Percentiles rank a stretch among this genome's conserved stretches.
phyloP scores from a whole-genome alignment of 1,284 basidiomycete genomes.

The Leccinum angustisporum region DNA sequence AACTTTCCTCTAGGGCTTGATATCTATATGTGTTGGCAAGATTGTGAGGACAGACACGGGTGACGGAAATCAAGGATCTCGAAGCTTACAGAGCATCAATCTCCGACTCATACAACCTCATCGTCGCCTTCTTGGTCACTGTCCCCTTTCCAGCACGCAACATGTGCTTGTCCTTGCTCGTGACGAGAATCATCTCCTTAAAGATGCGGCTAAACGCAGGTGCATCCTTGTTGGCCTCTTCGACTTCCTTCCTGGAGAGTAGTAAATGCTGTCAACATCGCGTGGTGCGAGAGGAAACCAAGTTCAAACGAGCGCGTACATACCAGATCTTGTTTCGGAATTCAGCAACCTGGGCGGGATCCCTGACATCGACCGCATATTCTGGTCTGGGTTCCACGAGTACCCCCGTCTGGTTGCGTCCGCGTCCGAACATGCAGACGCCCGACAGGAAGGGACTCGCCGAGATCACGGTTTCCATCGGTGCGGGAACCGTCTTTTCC shows the following conservation, averaged over 20 bases:
- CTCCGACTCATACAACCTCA: constrained; percentile 28
- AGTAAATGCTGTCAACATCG: not conserved
- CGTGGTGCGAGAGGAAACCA: not conserved
- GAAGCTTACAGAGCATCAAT: constrained; percentile 25
- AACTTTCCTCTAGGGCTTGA: constrained; percentile 15
- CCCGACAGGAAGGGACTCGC: constrained; percentile 11
- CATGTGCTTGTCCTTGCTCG: constrained; percentile 27
- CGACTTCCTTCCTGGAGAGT: constrained; percentile 24
- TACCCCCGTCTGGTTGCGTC: constrained; percentile 24
- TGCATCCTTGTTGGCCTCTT: constrained; percentile 35
- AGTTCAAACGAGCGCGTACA: not conserved
- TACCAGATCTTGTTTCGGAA: constrained; percentile 32
- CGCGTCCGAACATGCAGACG: constrained; percentile 28
- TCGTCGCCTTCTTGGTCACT: constrained; percentile 29
- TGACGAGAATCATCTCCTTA: constrained; percentile 10
- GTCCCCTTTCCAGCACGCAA: constrained; percentile 31
- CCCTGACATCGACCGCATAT: constrained; percentile 21
- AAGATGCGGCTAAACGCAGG: constrained; percentile 37
- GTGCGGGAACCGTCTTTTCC: constrained; percentile 13
- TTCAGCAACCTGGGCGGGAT: constrained; percentile 18
- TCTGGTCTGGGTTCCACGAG: constrained; percentile 28
- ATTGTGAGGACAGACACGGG: not conserved
- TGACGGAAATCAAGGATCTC: not conserved
- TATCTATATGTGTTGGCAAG: not conserved
- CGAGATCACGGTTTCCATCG: constrained; percentile 23